Conservation (phyloP, 768 basidiomycete species). For the Cytidiella melzeri region DNA sequence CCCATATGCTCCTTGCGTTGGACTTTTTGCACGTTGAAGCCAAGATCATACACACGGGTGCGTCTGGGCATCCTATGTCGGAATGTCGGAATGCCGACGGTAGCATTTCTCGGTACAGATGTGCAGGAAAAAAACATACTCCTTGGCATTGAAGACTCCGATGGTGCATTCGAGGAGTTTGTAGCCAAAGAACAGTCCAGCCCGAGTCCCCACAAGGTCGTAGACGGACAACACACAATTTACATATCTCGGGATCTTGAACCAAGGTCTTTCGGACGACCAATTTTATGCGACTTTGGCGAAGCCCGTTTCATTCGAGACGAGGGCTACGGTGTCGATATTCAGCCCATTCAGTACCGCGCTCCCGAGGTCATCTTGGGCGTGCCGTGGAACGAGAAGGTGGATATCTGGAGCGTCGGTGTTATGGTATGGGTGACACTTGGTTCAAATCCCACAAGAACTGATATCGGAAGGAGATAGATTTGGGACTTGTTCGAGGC, state of each 20-base stretch:
- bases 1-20: slow-evolving; percentile 2
- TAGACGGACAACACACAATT: slow-evolving; percentile 6
- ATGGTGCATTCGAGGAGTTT: slow-evolving; percentile 3
- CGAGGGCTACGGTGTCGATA: slow-evolving; percentile 6
- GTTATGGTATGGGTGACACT: slow-evolving; percentile 18
- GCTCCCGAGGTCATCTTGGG: slow-evolving; percentile 26
- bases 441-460: neutral
- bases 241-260: slow-evolving; percentile 6
- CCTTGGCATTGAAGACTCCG: neutral
- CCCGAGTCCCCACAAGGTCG: slow-evolving; percentile 7
- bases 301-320: slow-evolving; percentile 12
- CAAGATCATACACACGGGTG: slow-evolving; percentile 9
- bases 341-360: slow-evolving; percentile 24
- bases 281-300: slow-evolving; percentile 22
- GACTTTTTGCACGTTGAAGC: slow-evolving; percentile 11
- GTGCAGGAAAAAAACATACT: slow-evolving; percentile 12
- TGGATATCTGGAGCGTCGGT: slow-evolving; percentile 30
- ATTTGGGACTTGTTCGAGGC: slow-evolving; percentile 12
- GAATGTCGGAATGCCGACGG: neutral
- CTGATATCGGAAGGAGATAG: neutral
- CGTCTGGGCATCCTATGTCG: neutral
- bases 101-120: slow-evolving; percentile 1
- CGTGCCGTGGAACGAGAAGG: slow-evolving; percentile 20
- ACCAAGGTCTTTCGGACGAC: slow-evolving; percentile 7
- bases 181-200: slow-evolving; percentile 1